Evolutionary conservation across 306 rosid species (phyloP).

Genomic region (Oxytropis ochrocephala): DNA sequence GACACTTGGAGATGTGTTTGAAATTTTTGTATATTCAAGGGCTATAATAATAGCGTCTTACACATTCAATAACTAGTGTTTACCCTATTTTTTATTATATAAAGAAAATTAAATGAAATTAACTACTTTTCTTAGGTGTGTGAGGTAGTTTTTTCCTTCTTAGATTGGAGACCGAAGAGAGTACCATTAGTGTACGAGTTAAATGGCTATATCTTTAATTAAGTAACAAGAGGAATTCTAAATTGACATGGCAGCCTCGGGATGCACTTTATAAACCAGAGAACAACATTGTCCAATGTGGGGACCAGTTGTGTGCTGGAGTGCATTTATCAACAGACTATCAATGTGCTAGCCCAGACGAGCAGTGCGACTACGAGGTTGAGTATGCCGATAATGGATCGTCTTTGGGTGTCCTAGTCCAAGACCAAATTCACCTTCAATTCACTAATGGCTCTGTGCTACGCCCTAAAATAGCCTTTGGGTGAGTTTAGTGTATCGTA

Average conservation of each 20-base stretch:
- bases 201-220: too few species aligned
- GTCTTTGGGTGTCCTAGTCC: conserved; percentile 74
- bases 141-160: too few species aligned
- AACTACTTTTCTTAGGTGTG: too few species aligned
- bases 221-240: too few species aligned
- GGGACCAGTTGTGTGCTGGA: conserved; percentile 51
- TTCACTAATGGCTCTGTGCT: conserved; percentile 56
- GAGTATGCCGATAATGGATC: conserved; percentile 85
- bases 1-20: too few species aligned
- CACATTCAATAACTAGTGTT: too few species aligned
- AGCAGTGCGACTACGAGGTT: conserved; percentile 83
- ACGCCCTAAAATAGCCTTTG: conserved; percentile 60
- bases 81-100: too few species aligned
- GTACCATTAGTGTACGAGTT: too few species aligned
- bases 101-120: too few species aligned
- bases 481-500: conserved; percentile 34
- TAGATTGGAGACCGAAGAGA: too few species aligned
- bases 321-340: conserved; percentile 20
- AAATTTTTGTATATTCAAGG: too few species aligned
- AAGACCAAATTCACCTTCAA: conserved; percentile 42
- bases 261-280: conserved; percentile 58
- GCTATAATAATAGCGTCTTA: too few species aligned
- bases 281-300: conserved; percentile 46
- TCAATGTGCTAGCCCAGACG: conserved; percentile 44
- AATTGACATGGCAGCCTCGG: conserved; percentile 39